Conservation (phyloP, 2,329 filamentous ascomycete genomes). For the Xylaria arbuscula region DNA sequence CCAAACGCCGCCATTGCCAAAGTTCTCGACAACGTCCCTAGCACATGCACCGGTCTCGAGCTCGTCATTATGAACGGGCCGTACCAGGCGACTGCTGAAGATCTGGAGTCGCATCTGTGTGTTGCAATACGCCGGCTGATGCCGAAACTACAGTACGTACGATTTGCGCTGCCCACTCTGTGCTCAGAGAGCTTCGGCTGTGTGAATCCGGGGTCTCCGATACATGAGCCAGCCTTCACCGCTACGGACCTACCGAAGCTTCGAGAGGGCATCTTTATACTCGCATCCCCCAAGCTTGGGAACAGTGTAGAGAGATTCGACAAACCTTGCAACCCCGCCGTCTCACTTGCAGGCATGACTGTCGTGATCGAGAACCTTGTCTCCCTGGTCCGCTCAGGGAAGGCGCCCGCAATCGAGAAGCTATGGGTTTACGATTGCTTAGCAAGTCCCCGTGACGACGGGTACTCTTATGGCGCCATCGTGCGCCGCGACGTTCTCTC, state of each 20-base stretch:
- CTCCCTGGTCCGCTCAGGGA: constrained; percentile 8
- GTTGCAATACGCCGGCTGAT: constrained; percentile 26
- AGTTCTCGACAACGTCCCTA: too few species aligned
- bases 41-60: too few species aligned
- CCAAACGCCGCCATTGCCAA: too few species aligned
- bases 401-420: constrained; percentile 20
- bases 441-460: not conserved
- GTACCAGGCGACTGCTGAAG: too few species aligned
- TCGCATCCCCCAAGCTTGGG: not conserved
- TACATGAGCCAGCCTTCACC: constrained; percentile 13
- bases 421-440: constrained; percentile 32
- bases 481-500: constrained; percentile 32
- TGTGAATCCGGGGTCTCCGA: not conserved
- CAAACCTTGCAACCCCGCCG: not conserved
- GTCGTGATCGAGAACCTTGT: constrained; percentile 10
- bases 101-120: constrained; percentile 23
- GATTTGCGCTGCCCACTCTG: constrained; percentile 12
- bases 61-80: too few species aligned
- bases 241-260: constrained; percentile 10
- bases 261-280: constrained; percentile 24
- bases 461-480: not conserved
- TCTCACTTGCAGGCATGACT: not conserved
- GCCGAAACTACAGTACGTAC: constrained; percentile 25
- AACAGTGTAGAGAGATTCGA: not conserved
- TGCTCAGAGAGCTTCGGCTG: constrained; percentile 29